These are phyloP conservation scores for Aspergillus ostianus DNA, from an alignment of 495 filamentous ascomycete genomes.

Conservation along the genomic window DNA sequence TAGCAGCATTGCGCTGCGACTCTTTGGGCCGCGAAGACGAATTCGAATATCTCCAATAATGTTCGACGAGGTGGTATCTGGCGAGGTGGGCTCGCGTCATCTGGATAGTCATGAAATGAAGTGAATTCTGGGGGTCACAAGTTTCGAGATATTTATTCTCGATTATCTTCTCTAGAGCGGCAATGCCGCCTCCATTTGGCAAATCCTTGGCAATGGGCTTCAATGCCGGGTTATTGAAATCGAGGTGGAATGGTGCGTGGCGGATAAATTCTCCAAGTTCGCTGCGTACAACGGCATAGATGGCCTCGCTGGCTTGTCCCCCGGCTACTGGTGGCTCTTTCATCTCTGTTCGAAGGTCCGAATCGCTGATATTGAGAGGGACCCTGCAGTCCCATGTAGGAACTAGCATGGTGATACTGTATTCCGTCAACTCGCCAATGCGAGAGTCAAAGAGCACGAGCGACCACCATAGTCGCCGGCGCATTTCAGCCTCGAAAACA, in stretches of 20 bases:
- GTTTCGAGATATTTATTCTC: conserved; percentile 46
- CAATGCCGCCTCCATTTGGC: conserved; percentile 31
- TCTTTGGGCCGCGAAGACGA: conserved; percentile 25
- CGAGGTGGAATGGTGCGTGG: conserved; percentile 45
- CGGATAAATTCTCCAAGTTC: conserved; percentile 50
- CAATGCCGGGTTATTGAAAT: conserved; percentile 49
- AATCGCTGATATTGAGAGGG: conserved; percentile 58
- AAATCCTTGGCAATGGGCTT: conserved; percentile 33
- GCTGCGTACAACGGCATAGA: conserved; percentile 51
- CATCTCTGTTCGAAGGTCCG: conserved; percentile 52
- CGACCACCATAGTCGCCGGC: conserved; percentile 61
- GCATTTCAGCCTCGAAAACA: conserved; percentile 55
- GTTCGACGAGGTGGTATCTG: conserved; percentile 45
- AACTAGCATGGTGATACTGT: conserved; percentile 33
- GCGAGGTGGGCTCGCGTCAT: conserved; percentile 42
- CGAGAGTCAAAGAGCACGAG: conserved; percentile 52
- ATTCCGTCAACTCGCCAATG: conserved; percentile 44
- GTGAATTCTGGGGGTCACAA: conserved; percentile 48
- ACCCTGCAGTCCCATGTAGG: conserved; percentile 56
- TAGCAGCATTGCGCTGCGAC: conserved; percentile 33
- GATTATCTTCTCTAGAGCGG: conserved; percentile 39
- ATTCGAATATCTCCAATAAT: conserved; percentile 33
- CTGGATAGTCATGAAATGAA: conserved; percentile 57
- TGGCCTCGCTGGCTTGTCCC: conserved; percentile 43
- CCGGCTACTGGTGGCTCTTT: conserved; percentile 36